Base-by-base conservation (phyloP, 1,284 basidiomycete species). In the Quambalaria eucalypti region DNA sequence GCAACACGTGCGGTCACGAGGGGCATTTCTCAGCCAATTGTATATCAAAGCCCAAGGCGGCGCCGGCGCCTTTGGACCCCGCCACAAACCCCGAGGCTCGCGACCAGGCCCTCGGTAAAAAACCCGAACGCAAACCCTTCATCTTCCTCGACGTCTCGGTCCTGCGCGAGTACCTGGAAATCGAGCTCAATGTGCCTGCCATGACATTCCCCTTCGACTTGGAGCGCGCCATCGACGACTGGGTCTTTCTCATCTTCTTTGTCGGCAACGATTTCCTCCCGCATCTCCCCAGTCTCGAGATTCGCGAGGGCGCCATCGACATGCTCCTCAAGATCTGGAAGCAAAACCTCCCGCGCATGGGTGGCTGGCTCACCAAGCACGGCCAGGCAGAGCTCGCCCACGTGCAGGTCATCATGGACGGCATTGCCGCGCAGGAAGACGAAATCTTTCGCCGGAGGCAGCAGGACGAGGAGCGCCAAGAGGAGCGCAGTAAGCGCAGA, bases 191-290 rank as follows among this genome's bases (percentile, higher is more conserved):
- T 77, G 81, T 95, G 25, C 81, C 87, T 10, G 79, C 83, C 56
- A 78, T 82, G 14, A 80, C 86, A 0, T 95, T 97, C 78, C 84
- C 85, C n/a, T 98, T 93, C 81, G 85, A 90, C 71, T 81, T 95
- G 74, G 95, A 99, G 78, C 85, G 88, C 76, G 92, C 95, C 33
- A 90, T 99, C 77, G 95, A 99, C 82, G 95, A 99, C 77, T 99
- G 95, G 93, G 90, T 99, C 69, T 85, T 99, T 75, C 82, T 99
- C 71, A 97, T 97, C 72, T 97, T 99, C 83, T 97, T 99, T 77
- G 93, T 99, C 73, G 95, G 95, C 68, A 99, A 99, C 80, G 95
- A 99, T 79, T 99, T 99, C 81, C 81, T 99, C 73, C 95, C 95
- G 16, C 95, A 99, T 79, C 81, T 99, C 59, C 95, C 95, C 23